A percentile compares a stretch with the other conserved stretches of the same genome.
Conservation (phyloP, 1,139 yeast genomes). For the Hyphopichia buzzinii region DNA sequence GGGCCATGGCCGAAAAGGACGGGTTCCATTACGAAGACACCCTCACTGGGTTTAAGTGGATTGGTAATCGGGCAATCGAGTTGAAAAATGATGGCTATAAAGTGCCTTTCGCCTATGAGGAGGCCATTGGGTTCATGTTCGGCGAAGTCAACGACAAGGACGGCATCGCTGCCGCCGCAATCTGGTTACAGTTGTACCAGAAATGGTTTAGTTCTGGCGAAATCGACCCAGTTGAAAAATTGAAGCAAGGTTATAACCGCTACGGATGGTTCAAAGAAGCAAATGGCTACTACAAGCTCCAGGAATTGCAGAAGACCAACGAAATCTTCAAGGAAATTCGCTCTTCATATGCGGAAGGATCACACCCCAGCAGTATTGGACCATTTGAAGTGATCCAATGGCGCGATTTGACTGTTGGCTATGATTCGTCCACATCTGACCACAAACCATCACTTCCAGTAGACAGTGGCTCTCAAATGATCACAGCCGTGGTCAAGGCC, state of each 20-base stretch:
- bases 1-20: conserved; percentile 61
- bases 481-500: conserved; percentile 54
- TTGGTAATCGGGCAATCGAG: conserved; percentile 84
- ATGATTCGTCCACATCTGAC: conserved; percentile 64
- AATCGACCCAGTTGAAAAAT: conserved; percentile 41
- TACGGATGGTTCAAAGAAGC: conserved; percentile 83
- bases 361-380: conserved; percentile 49
- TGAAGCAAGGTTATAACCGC: conserved; percentile 56
- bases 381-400: conserved; percentile 54
- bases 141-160: conserved; percentile 87
- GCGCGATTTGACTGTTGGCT: conserved; percentile 86
- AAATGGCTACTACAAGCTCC: conserved; percentile 80
- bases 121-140: conserved; percentile 95
- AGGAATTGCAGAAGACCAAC: conserved; percentile 50
- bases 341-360: conserved; percentile 29
- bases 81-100: conserved; percentile 58
- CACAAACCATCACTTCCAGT: conserved; percentile 64
- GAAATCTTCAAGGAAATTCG: conserved; percentile 53
- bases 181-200: conserved; percentile 73
- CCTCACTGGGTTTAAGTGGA: conserved; percentile 96
- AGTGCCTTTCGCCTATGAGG: conserved; percentile 92
- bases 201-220: conserved; percentile 40
- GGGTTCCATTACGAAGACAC: conserved; percentile 76
- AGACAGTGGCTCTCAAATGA: conserved; percentile 80
- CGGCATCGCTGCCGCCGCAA: conserved; percentile 77